These are phyloP conservation scores for Arachis monticola DNA, from an alignment of 331 rosid genomes.

Conservation along the genomic window DNA sequence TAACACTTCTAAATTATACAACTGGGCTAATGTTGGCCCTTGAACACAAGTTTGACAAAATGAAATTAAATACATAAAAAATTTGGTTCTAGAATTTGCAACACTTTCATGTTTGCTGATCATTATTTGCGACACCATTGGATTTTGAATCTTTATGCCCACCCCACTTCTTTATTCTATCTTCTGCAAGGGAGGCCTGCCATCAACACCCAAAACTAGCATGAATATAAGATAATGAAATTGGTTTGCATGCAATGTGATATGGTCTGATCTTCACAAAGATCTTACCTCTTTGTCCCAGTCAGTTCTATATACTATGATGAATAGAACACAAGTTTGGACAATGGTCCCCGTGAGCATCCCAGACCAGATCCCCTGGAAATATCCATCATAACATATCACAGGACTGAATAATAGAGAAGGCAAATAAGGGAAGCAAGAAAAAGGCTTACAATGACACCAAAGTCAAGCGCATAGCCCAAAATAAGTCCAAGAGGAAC, in stretches of 20 bases:
- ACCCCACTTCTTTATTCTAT: constrained; percentile 49
- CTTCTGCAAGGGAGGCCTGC: constrained; percentile 52
- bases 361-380: constrained; percentile 45
- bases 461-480: constrained; percentile 58
- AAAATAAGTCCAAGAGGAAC: constrained; percentile 69
- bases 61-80: too few relatives aligned
- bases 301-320: constrained; percentile 38
- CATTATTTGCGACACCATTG: not conserved
- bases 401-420: too few relatives aligned
- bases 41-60: too few relatives aligned
- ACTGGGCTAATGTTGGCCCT: too few relatives aligned
- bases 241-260: not conserved
- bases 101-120: constrained; percentile 2
- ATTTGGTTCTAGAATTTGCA: not conserved
- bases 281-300: constrained; percentile 38
- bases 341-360: constrained; percentile 32
- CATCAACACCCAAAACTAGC: constrained; percentile 22
- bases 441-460: constrained; percentile 48
- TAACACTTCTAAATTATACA: too few relatives aligned
- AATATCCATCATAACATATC: not conserved
- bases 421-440: too few relatives aligned
- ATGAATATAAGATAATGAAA: not conserved
- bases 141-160: constrained; percentile 27
- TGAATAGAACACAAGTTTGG: constrained; percentile 40
- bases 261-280: too few relatives aligned